A percentile compares a stretch with the other conserved stretches of the same genome.
These are phyloP conservation scores for Acer campestre DNA, from an alignment of 345 rosid genomes.

Conservation along the genomic window DNA sequence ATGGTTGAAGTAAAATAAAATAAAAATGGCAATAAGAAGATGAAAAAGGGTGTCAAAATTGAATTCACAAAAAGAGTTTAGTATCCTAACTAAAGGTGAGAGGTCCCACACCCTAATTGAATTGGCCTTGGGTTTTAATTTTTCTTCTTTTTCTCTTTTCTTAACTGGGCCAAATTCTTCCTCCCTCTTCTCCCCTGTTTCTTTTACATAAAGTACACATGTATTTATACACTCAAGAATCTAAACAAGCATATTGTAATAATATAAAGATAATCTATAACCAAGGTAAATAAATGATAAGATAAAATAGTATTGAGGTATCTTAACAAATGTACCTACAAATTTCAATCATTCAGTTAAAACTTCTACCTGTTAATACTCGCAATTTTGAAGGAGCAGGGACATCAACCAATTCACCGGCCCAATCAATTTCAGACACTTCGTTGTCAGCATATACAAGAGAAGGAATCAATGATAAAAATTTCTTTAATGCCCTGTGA, in stretches of 20 bases:
- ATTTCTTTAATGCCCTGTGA: slow-evolving; percentile 56
- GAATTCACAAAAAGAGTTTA: no score
- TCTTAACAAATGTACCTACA: neutral
- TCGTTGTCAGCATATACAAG: slow-evolving; percentile 50
- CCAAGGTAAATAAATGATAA: neutral
- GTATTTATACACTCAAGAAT: no score
- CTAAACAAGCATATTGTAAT: neutral
- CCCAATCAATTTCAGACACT: slow-evolving; percentile 50
- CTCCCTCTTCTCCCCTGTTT: no score
- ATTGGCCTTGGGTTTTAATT: no score
- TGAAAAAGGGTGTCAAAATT: no score
- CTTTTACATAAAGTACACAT: no score
- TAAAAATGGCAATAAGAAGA: no score
- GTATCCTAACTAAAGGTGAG: no score
- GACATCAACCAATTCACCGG: slow-evolving; percentile 46
- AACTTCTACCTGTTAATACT: slow-evolving; percentile 59
- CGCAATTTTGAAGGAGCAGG: slow-evolving; percentile 58
- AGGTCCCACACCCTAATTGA: no score
- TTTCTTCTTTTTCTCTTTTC: no score
- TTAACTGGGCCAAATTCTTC: no score
- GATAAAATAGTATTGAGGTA: neutral
- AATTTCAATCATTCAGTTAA: neutral
- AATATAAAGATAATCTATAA: neutral
- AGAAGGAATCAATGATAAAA: slow-evolving; percentile 58
- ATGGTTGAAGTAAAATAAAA: no score